Evolutionary conservation across 2,329 filamentous ascomycete genomes (phyloP).

Genomic region (Phaeosphaeriaceae sp.): DNA sequence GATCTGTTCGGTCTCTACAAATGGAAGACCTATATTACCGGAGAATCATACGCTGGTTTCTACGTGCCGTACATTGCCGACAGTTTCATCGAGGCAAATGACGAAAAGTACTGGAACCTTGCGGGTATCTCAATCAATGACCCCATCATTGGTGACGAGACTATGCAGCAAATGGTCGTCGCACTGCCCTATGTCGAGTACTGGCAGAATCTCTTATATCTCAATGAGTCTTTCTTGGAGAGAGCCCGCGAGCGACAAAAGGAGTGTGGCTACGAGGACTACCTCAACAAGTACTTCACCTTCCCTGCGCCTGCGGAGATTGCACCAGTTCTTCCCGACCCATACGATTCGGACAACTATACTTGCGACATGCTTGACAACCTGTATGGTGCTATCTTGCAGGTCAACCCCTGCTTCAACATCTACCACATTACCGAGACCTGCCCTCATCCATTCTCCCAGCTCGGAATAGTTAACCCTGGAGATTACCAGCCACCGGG

Average conservation of each 20-base stretch:
- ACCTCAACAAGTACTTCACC: conserved; percentile 42
- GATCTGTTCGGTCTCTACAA: conserved; percentile 61
- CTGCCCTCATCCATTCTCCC: conserved; percentile 53
- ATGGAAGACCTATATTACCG: conserved; percentile 63
- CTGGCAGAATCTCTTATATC: conserved; percentile 50
- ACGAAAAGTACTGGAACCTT: conserved; percentile 60
- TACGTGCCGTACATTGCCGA: conserved; percentile 66
- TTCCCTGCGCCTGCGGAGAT: conserved; percentile 49
- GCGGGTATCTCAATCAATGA: conserved; percentile 60
- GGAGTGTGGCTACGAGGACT: conserved; percentile 31
- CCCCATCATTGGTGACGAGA: conserved; percentile 53
- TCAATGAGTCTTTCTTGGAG: conserved; percentile 53
- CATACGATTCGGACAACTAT: conserved; percentile 26
- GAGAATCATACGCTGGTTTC: conserved; percentile 63
- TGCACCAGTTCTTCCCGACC: conserved; percentile 40
- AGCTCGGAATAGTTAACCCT: conserved; percentile 47
- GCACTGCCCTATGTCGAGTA: conserved; percentile 47
- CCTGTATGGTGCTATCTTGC: conserved; percentile 48
- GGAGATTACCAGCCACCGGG: conserved; percentile 51
- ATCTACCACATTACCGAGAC: conserved; percentile 56
- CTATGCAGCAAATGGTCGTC: conserved; percentile 47
- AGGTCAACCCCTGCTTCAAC: conserved; percentile 60
- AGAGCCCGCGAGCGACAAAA: conserved; percentile 42
- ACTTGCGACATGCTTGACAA: conserved; percentile 51
- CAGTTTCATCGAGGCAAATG: conserved; percentile 61